These are phyloP conservation scores for Aquilaria yunnanensis DNA, from an alignment of 345 rosid species.

Conservation along the genomic window DNA sequence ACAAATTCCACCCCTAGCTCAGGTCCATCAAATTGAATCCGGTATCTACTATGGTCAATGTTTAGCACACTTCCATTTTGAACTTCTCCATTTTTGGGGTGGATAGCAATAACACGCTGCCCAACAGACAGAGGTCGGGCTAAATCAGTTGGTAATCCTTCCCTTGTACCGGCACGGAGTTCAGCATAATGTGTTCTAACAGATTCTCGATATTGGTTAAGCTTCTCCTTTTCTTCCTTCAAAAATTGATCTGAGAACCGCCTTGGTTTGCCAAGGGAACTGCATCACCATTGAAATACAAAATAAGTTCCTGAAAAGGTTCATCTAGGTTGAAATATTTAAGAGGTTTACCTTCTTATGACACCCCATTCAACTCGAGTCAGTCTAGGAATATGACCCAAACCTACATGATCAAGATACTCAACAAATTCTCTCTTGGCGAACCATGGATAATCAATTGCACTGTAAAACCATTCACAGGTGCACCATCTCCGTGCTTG, in stretches of 20 bases:
- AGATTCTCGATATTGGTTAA: constrained; percentile 62
- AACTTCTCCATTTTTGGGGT: constrained; percentile 68
- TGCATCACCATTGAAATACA: constrained; percentile 27
- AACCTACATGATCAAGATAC: constrained; percentile 79
- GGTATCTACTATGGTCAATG: constrained; percentile 53
- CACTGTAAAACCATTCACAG: constrained; percentile 79
- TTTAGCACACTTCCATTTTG: constrained; percentile 71
- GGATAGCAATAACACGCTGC: constrained; percentile 61
- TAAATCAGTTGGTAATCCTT: constrained; percentile 83
- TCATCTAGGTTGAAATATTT: constrained; percentile 5
- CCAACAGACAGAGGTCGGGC: constrained; percentile 73
- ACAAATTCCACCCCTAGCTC: constrained; percentile 76
- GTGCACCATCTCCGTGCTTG: constrained; percentile 62
- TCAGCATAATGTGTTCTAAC: constrained; percentile 71
- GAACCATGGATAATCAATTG: constrained; percentile 92
- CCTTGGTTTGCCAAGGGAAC: constrained; percentile 85
- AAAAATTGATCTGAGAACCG: constrained; percentile 72
- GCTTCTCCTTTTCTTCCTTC: constrained; percentile 81
- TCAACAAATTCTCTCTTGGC: constrained; percentile 82
- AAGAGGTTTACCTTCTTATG: constrained; percentile 51
- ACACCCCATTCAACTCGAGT: constrained; percentile 95
- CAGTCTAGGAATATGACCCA: constrained; percentile 77
- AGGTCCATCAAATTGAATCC: constrained; percentile 57
- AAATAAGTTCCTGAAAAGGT: not conserved
- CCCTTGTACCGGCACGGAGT: constrained; percentile 54